Evolutionary conservation across 305 asterid species (phyloP).

Genomic region (Solanum hybrid): DNA sequence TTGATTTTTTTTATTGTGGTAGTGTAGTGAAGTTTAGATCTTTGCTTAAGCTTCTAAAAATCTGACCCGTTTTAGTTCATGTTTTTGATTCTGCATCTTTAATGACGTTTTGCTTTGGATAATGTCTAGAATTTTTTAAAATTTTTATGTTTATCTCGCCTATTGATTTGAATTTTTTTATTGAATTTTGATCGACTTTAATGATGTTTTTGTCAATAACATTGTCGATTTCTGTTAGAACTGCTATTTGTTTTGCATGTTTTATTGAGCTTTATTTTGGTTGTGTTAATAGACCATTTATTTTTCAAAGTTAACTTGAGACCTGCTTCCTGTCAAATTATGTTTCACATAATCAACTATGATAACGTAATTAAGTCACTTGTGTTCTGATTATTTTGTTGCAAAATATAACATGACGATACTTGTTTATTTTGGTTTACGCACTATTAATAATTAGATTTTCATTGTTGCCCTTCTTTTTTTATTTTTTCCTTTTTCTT

Average conservation of each 20-base stretch:
- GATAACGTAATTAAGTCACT: neutral
- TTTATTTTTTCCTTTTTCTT: neutral
- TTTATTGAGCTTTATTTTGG: too few relatives aligned
- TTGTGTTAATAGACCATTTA: neutral
- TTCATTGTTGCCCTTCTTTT: neutral
- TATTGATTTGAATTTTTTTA: too few relatives aligned
- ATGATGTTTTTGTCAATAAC: neutral
- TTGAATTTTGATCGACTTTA: neutral
- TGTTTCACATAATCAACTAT: neutral
- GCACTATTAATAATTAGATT: neutral
- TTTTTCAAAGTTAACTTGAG: neutral
- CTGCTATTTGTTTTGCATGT: neutral
- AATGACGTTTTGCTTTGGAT: neutral
- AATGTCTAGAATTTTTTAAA: neutral
- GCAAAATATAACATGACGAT: neutral
- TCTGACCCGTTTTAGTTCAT: neutral
- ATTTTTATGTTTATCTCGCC: neutral
- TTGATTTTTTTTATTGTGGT: neutral
- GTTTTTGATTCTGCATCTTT: neutral
- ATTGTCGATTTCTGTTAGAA: neutral
- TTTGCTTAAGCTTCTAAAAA: neutral
- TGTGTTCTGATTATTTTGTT: neutral
- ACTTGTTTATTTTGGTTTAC: neutral
- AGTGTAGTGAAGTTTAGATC: neutral
- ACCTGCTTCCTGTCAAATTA: neutral